A percentile compares a stretch with the other conserved stretches of the same genome.
Conservation (phyloP, 805 yeast genomes). For the Diddensiella caesifluorescens region DNA sequence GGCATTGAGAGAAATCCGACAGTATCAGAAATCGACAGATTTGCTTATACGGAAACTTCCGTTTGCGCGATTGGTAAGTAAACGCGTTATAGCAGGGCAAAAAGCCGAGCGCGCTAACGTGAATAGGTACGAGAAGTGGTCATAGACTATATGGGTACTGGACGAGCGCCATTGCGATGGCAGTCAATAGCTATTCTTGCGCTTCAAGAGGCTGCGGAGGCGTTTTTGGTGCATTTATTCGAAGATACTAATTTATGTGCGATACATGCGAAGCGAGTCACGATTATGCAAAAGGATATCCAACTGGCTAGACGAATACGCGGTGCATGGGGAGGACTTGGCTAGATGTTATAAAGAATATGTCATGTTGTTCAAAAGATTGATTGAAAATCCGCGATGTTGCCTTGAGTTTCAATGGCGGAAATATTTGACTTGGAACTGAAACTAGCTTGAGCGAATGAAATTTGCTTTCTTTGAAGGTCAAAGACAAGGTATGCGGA, state of each 20-base stretch:
- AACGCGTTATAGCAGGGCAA: too few species aligned
- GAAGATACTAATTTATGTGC: slow-evolving; percentile 99
- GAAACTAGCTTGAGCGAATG: slow-evolving; percentile 46
- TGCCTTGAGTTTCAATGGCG: slow-evolving; percentile 23
- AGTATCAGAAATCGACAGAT: slow-evolving; percentile 96
- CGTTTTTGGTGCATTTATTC: slow-evolving; percentile 90
- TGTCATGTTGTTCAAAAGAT: too few species aligned
- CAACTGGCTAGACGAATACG: slow-evolving; percentile 97
- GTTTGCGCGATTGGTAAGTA: slow-evolving; percentile 81
- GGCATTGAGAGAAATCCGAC: slow-evolving; percentile 94
- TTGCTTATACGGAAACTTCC: slow-evolving; percentile 93
- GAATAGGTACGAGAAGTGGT: slow-evolving; percentile 76
- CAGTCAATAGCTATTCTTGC: slow-evolving; percentile 98
- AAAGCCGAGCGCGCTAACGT: too few species aligned
- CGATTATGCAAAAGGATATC: slow-evolving; percentile 97
- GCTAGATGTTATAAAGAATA: too few species aligned
- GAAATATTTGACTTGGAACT: slow-evolving; percentile 22
- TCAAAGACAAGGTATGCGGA: slow-evolving; percentile 65
- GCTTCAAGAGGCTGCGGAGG: slow-evolving; percentile 97
- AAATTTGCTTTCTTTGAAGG: slow-evolving; percentile 49
- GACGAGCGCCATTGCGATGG: slow-evolving; percentile 69
- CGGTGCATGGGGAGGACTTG: slow-evolving; percentile 42
- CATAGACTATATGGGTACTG: slow-evolving; percentile 32
- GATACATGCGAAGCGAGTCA: slow-evolving; percentile 97
- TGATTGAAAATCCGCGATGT: not conserved